Base-by-base conservation (phyloP, 1,284 basidiomycete genomes). In the Polyporus tsugae region DNA sequence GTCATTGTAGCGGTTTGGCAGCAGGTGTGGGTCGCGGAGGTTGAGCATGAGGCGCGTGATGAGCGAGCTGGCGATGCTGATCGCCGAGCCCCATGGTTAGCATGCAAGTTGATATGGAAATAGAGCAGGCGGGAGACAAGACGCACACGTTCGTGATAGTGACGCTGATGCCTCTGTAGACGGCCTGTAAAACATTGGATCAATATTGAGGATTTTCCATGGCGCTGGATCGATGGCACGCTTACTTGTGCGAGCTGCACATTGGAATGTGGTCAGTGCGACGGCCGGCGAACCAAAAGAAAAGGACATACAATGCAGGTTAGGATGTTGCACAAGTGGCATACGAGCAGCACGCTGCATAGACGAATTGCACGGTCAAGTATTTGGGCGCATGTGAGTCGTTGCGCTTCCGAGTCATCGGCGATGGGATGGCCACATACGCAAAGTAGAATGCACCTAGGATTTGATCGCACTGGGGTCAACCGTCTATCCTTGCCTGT, bases 41-140 rank as follows among this genome's bases (percentile, higher is more conserved):
- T 62, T 49, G 61, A 62, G 61, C 61, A 62, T 62, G 39, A 62
- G 61, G 1, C 61, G 33, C 10, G 61, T 49, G 33, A 62, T 62
- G 33, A 62, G 46, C 19, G 61, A 52, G 33, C 44, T 52, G 4
- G 61, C 46, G 17, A 62, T 36, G 29, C 61, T 62, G 6, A 15
- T 33, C 6, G n/a, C 4, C 25, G 44, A 29, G 10, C 3, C 29
- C 6, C 35, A 10, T 2, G 1, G 35, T 35, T n/a, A 36, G 19
- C 42, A n/a, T 2, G 4, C 5, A 5, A 29, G 36, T 22, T 13
- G 39, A 41, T 4, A 41, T 13, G 39, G 39, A 9, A 11, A 17
- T 9, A 3, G 36, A 25, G n/a, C 6, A 39, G 17, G 36, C 17
- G 35, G n/a, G n/a, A 7, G 9, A 38, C 7, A n/a, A 11, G 35